These are phyloP conservation scores for Gnomoniopsis sp. DNA, from an alignment of 2,329 filamentous ascomycete genomes.

Conservation along the genomic window DNA sequence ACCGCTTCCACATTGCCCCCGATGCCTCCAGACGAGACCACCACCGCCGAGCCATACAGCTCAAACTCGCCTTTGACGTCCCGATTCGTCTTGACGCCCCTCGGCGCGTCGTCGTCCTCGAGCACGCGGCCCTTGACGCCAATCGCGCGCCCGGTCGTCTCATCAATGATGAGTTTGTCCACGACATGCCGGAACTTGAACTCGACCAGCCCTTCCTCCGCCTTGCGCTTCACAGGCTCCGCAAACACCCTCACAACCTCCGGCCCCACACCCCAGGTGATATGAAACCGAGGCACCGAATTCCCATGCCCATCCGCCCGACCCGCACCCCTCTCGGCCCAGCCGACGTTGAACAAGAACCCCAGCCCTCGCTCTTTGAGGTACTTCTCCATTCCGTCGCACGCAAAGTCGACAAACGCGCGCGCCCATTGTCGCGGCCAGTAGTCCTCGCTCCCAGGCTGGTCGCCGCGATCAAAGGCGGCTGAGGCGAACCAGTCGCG, in stretches of 20 bases:
- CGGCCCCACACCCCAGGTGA: constrained; percentile 60
- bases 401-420: constrained; percentile 60
- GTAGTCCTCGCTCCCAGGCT: constrained; percentile 48
- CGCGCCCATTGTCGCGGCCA: constrained; percentile 62
- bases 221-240: constrained; percentile 52
- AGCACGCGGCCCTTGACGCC: constrained; percentile 54
- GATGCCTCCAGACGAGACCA: constrained; percentile 57
- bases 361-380: constrained; percentile 50
- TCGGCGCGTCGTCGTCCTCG: constrained; percentile 43
- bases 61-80: constrained; percentile 49
- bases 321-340: constrained; percentile 59
- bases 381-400: constrained; percentile 56
- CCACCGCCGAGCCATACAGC: constrained; percentile 47
- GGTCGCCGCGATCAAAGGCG: constrained; percentile 56
- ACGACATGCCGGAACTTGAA: constrained; percentile 57
- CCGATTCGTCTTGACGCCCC: constrained; percentile 52
- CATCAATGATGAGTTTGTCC: constrained; percentile 53
- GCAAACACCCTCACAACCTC: constrained; percentile 56
- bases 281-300: constrained; percentile 59
- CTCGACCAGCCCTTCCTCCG: constrained; percentile 48
- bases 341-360: constrained; percentile 53
- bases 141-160: constrained; percentile 43
- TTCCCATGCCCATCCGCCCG: constrained; percentile 57
- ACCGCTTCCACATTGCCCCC: constrained; percentile 59
- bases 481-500: constrained; percentile 58